Conservation (phyloP, 2,329 filamentous ascomycete genomes). For the Xylariaceae sp. region DNA sequence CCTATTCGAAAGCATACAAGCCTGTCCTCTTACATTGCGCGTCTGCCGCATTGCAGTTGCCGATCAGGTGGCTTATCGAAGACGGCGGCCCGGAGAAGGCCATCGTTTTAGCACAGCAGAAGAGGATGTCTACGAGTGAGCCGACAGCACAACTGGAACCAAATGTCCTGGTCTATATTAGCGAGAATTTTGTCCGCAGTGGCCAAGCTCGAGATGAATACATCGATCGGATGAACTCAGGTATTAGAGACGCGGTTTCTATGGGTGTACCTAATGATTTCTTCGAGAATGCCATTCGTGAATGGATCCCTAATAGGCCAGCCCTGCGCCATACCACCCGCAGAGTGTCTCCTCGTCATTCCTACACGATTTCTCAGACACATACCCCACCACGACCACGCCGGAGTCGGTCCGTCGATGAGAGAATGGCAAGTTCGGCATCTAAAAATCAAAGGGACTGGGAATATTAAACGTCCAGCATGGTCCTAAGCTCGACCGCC, state of each 20-base stretch:
- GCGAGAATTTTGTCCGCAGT: neutral
- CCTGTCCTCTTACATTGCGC: neutral
- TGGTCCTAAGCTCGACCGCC: too few species aligned
- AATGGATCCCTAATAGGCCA: neutral
- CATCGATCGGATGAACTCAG: constrained; percentile 7
- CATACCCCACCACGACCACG: neutral
- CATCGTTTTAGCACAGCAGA: neutral
- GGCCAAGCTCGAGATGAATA: constrained; percentile 1
- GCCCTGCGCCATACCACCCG: neutral
- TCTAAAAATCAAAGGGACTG: neutral
- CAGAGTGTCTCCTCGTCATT: neutral
- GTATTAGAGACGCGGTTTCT: constrained; percentile 1
- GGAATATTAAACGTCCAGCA: neutral
- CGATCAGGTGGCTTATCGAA: neutral
- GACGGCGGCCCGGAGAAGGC: neutral
- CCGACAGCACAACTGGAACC: neutral
- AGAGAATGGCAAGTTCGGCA: neutral
- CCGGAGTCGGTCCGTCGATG: neutral
- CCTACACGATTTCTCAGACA: neutral
- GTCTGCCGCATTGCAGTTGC: neutral
- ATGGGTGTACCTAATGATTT: constrained; percentile 7
- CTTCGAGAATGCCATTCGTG: neutral
- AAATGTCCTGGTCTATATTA: constrained; percentile 8
- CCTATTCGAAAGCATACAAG: constrained; percentile 14
- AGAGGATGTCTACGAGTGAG: neutral